Percentiles rank a stretch among this genome's conserved stretches.
phyloP scores from a whole-genome alignment of 768 basidiomycete species.

The Pisolithus tinctorius region DNA sequence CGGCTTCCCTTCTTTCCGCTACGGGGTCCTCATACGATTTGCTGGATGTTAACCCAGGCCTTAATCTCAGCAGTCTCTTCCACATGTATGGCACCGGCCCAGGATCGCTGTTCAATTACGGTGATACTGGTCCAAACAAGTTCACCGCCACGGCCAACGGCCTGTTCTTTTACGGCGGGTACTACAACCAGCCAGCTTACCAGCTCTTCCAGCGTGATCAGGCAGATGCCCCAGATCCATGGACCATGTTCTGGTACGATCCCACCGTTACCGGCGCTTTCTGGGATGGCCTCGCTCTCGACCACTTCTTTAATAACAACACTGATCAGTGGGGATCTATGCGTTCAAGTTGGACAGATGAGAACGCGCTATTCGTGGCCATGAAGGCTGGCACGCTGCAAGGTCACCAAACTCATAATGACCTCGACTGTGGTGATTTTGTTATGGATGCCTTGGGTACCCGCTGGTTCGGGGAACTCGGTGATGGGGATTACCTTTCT shows the following conservation, averaged over 20 bases:
- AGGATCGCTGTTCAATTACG: conserved; percentile 73
- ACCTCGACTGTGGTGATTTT: conserved; percentile 92
- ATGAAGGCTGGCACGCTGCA: conserved; percentile 81
- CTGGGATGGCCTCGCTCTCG: conserved; percentile 82
- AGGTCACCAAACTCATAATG: conserved; percentile 90
- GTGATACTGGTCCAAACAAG: conserved; percentile 78
- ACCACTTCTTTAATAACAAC: conserved; percentile 69
- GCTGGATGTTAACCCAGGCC: conserved; percentile 62
- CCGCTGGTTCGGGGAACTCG: conserved; percentile 93
- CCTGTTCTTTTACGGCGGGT: conserved; percentile 69
- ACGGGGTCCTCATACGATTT: conserved; percentile 81
- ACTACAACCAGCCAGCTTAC: conserved; percentile 67
- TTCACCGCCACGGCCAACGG: conserved; percentile 89
- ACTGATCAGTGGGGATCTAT: conserved; percentile 86
- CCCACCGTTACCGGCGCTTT: conserved; percentile 78
- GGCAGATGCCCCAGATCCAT: conserved; percentile 73
- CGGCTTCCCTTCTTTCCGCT: conserved; percentile 73
- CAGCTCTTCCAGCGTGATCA: conserved; percentile 90
- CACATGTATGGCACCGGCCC: conserved; percentile 87
- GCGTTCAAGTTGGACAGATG: conserved; percentile 90
- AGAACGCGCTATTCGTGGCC: conserved; percentile 74
- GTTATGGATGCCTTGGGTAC: conserved; percentile 90
- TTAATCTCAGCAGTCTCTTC: conserved; percentile 67
- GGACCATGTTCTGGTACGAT: conserved; percentile 94
- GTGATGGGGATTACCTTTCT: conserved; percentile 79